Evolutionary conservation across 768 basidiomycete species (phyloP).

Genomic region (Amanita polypyramis): DNA sequence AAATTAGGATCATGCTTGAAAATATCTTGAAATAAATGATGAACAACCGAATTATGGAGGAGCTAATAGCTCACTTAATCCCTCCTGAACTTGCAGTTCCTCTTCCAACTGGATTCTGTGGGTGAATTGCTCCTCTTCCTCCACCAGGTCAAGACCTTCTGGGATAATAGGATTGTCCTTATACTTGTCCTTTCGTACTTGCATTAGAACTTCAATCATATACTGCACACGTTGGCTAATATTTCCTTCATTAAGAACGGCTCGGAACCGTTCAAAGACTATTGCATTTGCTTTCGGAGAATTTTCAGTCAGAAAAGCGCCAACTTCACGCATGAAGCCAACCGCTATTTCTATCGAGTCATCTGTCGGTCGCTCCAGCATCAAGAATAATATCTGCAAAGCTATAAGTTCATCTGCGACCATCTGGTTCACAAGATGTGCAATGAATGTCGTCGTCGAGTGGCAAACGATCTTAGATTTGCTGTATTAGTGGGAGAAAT

Average conservation of each 20-base stretch:
- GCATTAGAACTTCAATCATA: constrained; percentile 99
- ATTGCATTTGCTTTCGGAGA: constrained; percentile 92
- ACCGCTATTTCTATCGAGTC: constrained; percentile 99
- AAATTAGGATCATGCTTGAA: constrained; percentile 92
- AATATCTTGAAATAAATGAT: constrained; percentile 45
- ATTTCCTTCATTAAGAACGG: constrained; percentile 87
- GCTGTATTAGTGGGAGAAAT: background rate
- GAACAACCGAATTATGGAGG: constrained; percentile 5
- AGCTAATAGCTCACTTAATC: constrained; percentile 61
- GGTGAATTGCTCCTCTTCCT: constrained; percentile 97
- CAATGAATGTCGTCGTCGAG: constrained; percentile 86
- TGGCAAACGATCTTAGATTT: constrained; percentile 72
- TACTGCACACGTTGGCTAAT: constrained; percentile 98
- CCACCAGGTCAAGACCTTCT: constrained; percentile 92
- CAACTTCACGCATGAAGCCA: constrained; percentile 95
- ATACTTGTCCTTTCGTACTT: constrained; percentile 97
- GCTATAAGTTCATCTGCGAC: constrained; percentile 93
- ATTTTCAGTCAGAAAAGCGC: constrained; percentile 88
- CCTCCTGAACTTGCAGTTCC: constrained; percentile 89
- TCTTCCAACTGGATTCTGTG: constrained; percentile 90
- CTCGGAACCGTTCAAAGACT: constrained; percentile 93
- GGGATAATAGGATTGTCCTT: constrained; percentile 95
- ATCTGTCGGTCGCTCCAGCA: constrained; percentile 91
- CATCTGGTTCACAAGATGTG: constrained; percentile 86
- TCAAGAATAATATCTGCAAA: constrained; percentile 89